These are phyloP conservation scores for Torulaspora delbrueckii DNA, from an alignment of 805 yeast species.

Conservation along the genomic window DNA sequence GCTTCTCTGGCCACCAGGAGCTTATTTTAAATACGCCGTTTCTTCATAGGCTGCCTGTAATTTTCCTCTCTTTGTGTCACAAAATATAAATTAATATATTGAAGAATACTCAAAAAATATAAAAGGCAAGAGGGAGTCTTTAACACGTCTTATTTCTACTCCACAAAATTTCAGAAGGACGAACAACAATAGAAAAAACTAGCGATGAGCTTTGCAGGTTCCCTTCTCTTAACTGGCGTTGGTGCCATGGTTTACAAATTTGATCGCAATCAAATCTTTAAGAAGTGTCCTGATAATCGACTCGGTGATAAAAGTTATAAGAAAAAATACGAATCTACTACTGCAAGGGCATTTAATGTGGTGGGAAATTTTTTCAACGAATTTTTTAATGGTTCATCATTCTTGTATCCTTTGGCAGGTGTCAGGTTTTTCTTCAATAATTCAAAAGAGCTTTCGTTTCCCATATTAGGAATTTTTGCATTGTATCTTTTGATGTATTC, in stretches of 20 bases:
- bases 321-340: slow-evolving; percentile 12
- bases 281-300: slow-evolving; percentile 18
- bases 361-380: slow-evolving; percentile 24
- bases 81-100: neutral
- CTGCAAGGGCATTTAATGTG: slow-evolving; percentile 10
- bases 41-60: neutral
- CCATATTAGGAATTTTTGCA: slow-evolving; percentile 10
- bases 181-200: neutral
- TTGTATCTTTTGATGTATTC: slow-evolving; percentile 21
- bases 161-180: neutral
- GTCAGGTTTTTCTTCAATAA: slow-evolving; percentile 17
- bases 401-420: slow-evolving; percentile 27
- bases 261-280: slow-evolving; percentile 24
- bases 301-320: slow-evolving; percentile 15
- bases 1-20: too few species aligned
- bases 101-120: neutral
- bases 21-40: too few species aligned
- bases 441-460: slow-evolving; percentile 14
- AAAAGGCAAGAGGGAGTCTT: neutral
- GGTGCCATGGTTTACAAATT: slow-evolving; percentile 30
- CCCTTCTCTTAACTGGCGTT: slow-evolving; percentile 28
- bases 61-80: slow-evolving; percentile 2
- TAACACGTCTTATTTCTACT: neutral
- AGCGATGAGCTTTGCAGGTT: slow-evolving; percentile 32
- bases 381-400: slow-evolving; percentile 22